Percentiles rank a stretch among this genome's conserved stretches.
Conservation (phyloP, 2,329 filamentous ascomycete species). For the Phoma herbarum region DNA sequence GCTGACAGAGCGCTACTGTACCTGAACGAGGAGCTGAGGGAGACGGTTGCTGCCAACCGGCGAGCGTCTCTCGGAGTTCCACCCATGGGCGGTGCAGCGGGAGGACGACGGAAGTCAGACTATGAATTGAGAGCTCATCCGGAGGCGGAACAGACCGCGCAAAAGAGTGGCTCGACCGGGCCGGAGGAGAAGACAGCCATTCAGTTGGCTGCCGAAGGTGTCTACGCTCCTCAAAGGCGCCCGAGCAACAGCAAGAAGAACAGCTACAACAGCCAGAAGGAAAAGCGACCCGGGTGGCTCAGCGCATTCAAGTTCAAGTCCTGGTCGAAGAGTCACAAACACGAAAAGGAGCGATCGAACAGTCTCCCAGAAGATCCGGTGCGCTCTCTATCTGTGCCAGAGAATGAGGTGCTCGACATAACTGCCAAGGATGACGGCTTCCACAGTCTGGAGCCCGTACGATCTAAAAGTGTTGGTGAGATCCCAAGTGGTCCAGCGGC, state of each 20-base stretch:
- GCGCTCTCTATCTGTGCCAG: conserved; percentile 40
- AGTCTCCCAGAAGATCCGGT: conserved; percentile 33
- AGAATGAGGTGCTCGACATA: conserved; percentile 24
- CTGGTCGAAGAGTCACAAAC: conserved; percentile 38
- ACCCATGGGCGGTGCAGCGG: conserved; percentile 11
- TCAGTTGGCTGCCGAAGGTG: conserved; percentile 34
- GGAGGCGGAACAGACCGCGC: conserved; percentile 2
- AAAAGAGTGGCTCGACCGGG: conserved; percentile 1
- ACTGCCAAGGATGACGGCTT: conserved; percentile 22
- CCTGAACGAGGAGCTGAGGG: conserved; percentile 49
- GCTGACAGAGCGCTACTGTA: conserved; percentile 55
- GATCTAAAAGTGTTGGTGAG: conserved; percentile 48
- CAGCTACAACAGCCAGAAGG: conserved; percentile 30
- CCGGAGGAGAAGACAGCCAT: conserved; percentile 32
- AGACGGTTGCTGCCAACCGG: conserved; percentile 31
- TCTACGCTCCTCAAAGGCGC: conserved; percentile 24
- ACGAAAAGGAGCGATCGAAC: conserved; percentile 33
- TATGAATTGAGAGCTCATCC: conserved; percentile 30
- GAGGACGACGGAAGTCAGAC: conserved; percentile 36
- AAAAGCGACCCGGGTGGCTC: conserved; percentile 44
- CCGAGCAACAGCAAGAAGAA: conserved; percentile 30
- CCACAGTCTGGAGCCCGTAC: conserved; percentile 37
- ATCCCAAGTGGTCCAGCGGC: conserved; percentile 38
- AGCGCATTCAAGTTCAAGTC: conserved; percentile 43
- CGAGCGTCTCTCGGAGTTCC: conserved; percentile 27